Conservation (phyloP, 805 yeast genomes). For the Brettanomyces sp. region DNA sequence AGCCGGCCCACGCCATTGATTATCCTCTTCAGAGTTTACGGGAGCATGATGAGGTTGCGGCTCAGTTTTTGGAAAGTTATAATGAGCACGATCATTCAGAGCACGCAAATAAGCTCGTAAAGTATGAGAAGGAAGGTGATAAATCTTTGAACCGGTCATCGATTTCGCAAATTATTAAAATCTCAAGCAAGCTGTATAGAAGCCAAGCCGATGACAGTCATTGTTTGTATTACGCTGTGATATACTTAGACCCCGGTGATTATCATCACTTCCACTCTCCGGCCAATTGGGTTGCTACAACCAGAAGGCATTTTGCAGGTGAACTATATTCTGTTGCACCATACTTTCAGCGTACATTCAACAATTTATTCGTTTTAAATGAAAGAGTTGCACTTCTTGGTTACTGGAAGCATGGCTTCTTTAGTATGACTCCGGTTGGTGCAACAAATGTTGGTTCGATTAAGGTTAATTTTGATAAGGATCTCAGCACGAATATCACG, state of each 20-base stretch:
- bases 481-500: constrained; percentile 72
- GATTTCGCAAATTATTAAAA: constrained; percentile 17
- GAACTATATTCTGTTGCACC: constrained; percentile 96
- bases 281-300: constrained; percentile 86
- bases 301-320: constrained; percentile 92
- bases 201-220: constrained; percentile 27
- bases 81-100: constrained; percentile 16
- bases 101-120: constrained; percentile 16
- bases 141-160: constrained; percentile 32
- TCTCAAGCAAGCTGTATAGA: constrained; percentile 9
- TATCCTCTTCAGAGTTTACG: background rate
- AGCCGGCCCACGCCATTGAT: constrained; percentile 30
- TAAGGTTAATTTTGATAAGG: constrained; percentile 83
- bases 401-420: constrained; percentile 93
- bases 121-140: constrained; percentile 62
- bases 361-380: constrained; percentile 80
- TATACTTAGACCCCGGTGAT: constrained; percentile 96
- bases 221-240: constrained; percentile 76
- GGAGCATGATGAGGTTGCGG: background rate
- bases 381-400: constrained; percentile 95
- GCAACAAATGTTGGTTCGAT: constrained; percentile 98
- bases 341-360: constrained; percentile 79
- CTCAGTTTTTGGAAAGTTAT: constrained; percentile 14
- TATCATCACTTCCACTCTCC: constrained; percentile 97
- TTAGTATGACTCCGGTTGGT: constrained; percentile 98